phyloP scores from a whole-genome alignment of 2,329 filamentous ascomycete species.

The Coleophoma cylindrospora region DNA sequence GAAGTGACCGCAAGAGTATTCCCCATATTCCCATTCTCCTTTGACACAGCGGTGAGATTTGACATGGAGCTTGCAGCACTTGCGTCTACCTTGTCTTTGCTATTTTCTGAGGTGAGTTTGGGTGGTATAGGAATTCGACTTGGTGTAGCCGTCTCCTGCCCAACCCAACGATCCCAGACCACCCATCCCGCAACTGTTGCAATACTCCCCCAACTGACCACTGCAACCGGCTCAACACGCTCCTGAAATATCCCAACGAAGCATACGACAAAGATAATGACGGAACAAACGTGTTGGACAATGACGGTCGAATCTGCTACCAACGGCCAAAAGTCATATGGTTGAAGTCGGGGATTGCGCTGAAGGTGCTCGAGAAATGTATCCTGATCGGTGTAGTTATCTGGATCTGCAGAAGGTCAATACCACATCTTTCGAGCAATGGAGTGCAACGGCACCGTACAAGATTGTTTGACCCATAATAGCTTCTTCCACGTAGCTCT shows the following conservation, averaged over 20 bases:
- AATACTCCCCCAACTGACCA: slow-evolving; percentile 79
- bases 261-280: slow-evolving; percentile 89
- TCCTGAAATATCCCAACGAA: slow-evolving; percentile 88
- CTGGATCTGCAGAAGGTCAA: slow-evolving; percentile 61
- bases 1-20: slow-evolving; percentile 24
- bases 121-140: slow-evolving; percentile 21
- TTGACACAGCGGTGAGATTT: slow-evolving; percentile 11
- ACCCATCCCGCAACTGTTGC: slow-evolving; percentile 85
- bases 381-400: slow-evolving; percentile 96
- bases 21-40: background rate
- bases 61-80: slow-evolving; percentile 20
- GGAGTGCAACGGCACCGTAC: slow-evolving; percentile 40
- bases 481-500: slow-evolving; percentile 89
- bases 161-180: slow-evolving; percentile 87
- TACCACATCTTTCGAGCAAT: background rate
- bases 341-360: slow-evolving; percentile 85
- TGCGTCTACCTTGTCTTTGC: slow-evolving; percentile 18
- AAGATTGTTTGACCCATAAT: slow-evolving; percentile 95
- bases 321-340: slow-evolving; percentile 97
- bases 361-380: slow-evolving; percentile 96
- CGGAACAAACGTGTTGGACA: slow-evolving; percentile 92
- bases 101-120: slow-evolving; percentile 22
- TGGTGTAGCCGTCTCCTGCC: slow-evolving; percentile 43
- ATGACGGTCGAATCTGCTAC: slow-evolving; percentile 95
- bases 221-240: slow-evolving; percentile 81